Evolutionary conservation across 1,284 basidiomycete genomes (phyloP), one percentile per base, ranked within the genome.

Genomic region (Schizophyllum commune): DNA sequence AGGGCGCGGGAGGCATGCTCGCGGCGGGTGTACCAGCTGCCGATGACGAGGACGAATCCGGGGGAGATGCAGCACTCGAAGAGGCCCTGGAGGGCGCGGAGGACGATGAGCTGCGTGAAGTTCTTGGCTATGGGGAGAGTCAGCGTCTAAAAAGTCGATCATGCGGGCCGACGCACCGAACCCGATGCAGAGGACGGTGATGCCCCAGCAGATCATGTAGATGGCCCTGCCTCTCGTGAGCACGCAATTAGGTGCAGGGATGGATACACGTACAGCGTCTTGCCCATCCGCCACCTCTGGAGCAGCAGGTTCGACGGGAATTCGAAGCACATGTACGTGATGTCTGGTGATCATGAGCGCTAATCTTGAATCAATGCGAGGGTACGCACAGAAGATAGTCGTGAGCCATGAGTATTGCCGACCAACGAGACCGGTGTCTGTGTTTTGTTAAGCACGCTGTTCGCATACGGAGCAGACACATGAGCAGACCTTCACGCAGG

Each of bases 61-160:
- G 65, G 65, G 58, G 58, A 60, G 54, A 66, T 66, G 60, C 62
- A 64, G 52, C 65, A 66, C 57, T 66, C 63, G 32, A 64, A 63
- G 15, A 66, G 58, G 27, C 66, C 66, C 56, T 67, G 66, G n/a
- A 65, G 63, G 1, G 63, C 66, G n/a, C 66, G 65, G 5, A 66
- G 60, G 53, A 52, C 59, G 17, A 64, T 54, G 19, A 65, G 61
- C 15, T 64, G 61, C 21, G 20, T 58, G 55, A 62, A 65, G 53
- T 65, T 61, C 34, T 65, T 52, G 20, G 63, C 65, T 61, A 2
- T 5, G 11, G 9, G 8, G 47, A 21, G 58, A 8, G 9, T 19
- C 15, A 57, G 22, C 19, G 20, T 39, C 33, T 5, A 20, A 47
- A 5, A 32, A 19, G 20, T 15, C 17, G 20, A 58, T 20, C 15